Evolutionary conservation across 805 yeast genomes (phyloP), one percentile per base, ranked within the genome.

Genomic region (Torulaspora microellipsoides): DNA sequence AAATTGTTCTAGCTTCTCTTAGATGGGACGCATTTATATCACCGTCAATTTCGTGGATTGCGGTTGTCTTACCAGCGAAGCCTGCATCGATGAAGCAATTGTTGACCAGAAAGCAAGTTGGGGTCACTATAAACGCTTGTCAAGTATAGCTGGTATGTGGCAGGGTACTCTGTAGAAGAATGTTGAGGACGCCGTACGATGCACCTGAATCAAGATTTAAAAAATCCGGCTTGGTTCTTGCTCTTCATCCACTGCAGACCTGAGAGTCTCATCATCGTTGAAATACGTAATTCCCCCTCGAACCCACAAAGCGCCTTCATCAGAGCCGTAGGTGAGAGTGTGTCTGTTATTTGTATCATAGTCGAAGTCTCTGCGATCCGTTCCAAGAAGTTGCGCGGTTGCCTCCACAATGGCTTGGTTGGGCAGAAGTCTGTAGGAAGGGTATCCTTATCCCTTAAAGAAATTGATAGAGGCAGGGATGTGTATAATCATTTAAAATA

Each of bases 391-490:
- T n/a, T 68, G 57, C 1, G 65, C 58, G 2, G 84, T 75, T 0
- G 95, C 89, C 5, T 72, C 70, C 0, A 80, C 65, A 15, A 89
- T 73, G 32, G 75, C 74, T 45, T 67, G 54, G 11, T 69, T 61
- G 0, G 96, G 95, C 3, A 86, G 71, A 9, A 89, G 66, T 0
- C 68, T 51, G 17, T 72, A 71, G 0, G 88, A 71, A 0, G 96
- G 95, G 55, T 89, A 95, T 0, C 96, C 96, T 51, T n/a, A n/a
- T n/a, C n/a, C n/a, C n/a, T 78, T 80, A 67, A 86, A 85, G 66
- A 89, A 83, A 59, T 87, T 85, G 52, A 60, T 55, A 2, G 43
- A 43, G 10, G 60, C 51, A 14, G 56, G 59, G 4, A 49, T 45
- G 37, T 56, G 56, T 59, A 54, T 56, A 27, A 47, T 49, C 49